A percentile compares a stretch with the other conserved stretches of the same genome.
phyloP scores from a whole-genome alignment of 164 flowering plant genomes.

The Kalanchoe fedtschenkoi region DNA sequence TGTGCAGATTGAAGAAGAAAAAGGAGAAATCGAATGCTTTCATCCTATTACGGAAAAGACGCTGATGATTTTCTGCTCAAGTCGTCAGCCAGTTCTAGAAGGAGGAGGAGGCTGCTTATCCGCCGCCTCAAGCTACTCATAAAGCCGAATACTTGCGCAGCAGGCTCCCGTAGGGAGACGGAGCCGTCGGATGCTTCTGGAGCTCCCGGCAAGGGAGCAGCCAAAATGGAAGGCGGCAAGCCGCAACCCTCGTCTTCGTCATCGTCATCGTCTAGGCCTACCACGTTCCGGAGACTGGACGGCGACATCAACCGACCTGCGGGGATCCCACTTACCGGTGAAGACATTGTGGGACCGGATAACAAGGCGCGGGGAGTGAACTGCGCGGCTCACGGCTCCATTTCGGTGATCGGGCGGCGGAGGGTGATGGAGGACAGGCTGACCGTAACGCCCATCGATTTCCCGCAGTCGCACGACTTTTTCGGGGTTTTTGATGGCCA shows the following conservation, averaged over 20 bases:
- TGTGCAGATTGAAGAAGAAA: too few relatives aligned
- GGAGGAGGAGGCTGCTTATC: background rate
- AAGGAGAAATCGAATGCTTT: too few relatives aligned
- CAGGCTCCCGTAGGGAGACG: background rate
- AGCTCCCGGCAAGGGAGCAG: background rate
- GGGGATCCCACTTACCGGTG: background rate
- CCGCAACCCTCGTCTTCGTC: background rate
- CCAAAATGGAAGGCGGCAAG: background rate
- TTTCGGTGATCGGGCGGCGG: conserved; percentile 30
- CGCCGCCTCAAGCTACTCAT: background rate
- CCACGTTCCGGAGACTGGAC: background rate
- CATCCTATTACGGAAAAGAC: too few relatives aligned
- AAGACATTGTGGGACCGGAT: background rate
- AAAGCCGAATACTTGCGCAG: background rate
- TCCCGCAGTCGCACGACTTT: conserved; percentile 13
- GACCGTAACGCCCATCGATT: conserved; percentile 10
- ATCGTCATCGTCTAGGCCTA: background rate
- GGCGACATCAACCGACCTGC: background rate
- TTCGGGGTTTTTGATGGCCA: conserved; percentile 29
- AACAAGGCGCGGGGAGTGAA: too few relatives aligned
- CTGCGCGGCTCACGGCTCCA: conserved; percentile 11
- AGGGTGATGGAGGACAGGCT: conserved; percentile 31
- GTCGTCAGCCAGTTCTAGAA: too few relatives aligned
- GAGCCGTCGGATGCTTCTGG: background rate
- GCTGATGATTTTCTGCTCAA: too few relatives aligned